A percentile compares a stretch with the other conserved stretches of the same genome.
phyloP scores from a whole-genome alignment of 257 asterid genomes.

The Solanum tacnaense region DNA sequence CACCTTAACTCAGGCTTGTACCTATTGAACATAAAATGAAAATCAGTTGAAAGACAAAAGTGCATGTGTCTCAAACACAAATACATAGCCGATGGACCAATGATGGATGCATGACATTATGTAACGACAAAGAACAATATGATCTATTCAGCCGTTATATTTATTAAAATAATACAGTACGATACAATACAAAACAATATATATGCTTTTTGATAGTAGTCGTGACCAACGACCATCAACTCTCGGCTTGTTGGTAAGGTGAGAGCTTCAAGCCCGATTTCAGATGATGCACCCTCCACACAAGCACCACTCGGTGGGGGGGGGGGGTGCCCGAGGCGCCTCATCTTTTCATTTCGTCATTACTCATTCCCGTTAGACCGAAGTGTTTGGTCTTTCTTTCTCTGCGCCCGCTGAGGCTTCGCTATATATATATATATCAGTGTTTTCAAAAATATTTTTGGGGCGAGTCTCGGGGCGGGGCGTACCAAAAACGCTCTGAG shows the following conservation, averaged over 20 bases:
- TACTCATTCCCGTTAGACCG: no score
- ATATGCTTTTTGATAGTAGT: not conserved
- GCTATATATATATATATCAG: no score
- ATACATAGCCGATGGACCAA: not conserved
- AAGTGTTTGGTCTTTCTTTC: no score
- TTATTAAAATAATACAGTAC: no score
- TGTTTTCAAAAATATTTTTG: no score
- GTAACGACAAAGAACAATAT: not conserved
- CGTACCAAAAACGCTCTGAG: no score
- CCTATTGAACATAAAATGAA: no score
- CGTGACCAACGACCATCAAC: not conserved
- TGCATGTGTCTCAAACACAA: not conserved
- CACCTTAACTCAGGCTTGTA: no score
- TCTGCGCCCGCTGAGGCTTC: no score
- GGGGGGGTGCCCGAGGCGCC: not conserved
- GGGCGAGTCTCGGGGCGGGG: no score
- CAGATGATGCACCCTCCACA: not conserved
- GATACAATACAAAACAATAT: not conserved
- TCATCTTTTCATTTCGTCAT: no score
- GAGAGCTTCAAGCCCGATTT: not conserved
- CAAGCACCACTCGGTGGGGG: not conserved
- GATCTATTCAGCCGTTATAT: not conserved
- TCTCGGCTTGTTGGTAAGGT: not conserved
- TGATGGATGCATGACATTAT: not conserved
- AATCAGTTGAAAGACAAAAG: not conserved